Evolutionary conservation across 192 early-diverging fungal species (phyloP).

Genomic region (Ambispora gerdemannii): DNA sequence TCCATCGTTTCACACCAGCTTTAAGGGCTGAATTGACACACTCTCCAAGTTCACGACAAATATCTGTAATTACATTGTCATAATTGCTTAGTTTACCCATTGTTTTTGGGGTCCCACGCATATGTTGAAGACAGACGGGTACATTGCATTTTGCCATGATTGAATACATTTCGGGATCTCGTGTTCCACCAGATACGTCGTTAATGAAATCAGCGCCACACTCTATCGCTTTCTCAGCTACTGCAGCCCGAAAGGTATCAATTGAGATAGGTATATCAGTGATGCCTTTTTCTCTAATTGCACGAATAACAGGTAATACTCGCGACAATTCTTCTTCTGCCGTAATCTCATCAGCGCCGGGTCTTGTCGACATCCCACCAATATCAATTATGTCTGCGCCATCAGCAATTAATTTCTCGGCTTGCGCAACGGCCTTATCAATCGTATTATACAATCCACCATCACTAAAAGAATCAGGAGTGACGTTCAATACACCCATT

Average conservation of each 20-base stretch:
- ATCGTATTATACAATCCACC: constrained; percentile 70
- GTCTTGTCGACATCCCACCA: constrained; percentile 93
- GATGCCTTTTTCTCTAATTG: constrained; percentile 59
- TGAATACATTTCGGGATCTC: constrained; percentile 76
- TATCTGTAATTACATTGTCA: constrained; percentile 63
- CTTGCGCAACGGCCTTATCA: constrained; percentile 65
- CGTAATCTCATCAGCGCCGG: constrained; percentile 70
- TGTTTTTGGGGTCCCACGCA: constrained; percentile 89
- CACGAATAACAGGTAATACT: constrained; percentile 83
- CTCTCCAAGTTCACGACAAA: constrained; percentile 65
- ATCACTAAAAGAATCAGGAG: constrained; percentile 95
- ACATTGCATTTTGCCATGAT: constrained; percentile 74
- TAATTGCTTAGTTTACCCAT: constrained; percentile 86
- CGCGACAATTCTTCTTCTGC: constrained; percentile 72
- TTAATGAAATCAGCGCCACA: constrained; percentile 94
- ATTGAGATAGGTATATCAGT: constrained; percentile 77
- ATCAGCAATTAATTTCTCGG: constrained; percentile 61
- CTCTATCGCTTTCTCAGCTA: constrained; percentile 82
- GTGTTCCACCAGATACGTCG: constrained; percentile 86
- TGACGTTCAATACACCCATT: constrained; percentile 98
- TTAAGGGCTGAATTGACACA: constrained; percentile 66
- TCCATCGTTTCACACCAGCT: constrained; percentile 91
- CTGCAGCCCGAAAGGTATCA: constrained; percentile 85
- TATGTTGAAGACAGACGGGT: constrained; percentile 95
- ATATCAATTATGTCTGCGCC: constrained; percentile 94